phyloP scores from a whole-genome alignment of 768 basidiomycete species.

The Phylloporus scabripes region DNA sequence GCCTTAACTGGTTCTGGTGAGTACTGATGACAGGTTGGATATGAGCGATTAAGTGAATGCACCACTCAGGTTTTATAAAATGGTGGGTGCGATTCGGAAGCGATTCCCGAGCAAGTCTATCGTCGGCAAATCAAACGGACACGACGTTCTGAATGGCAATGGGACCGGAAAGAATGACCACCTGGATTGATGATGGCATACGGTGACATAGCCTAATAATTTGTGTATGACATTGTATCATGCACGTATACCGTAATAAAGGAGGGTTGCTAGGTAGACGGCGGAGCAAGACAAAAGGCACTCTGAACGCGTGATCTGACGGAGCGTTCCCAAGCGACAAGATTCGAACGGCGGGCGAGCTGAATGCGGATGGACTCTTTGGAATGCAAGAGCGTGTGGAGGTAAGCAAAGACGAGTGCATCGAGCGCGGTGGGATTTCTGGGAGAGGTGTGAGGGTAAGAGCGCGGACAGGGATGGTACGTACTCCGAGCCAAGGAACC shows the following conservation, averaged over 20 bases:
- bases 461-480: conserved; percentile 15
- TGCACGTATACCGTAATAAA: conserved; percentile 17
- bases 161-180: conserved; percentile 13
- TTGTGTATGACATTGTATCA: conserved; percentile 1
- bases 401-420: conserved; percentile 77
- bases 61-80: conserved; percentile 56
- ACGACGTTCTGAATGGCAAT: conserved; percentile 12
- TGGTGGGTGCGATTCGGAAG: conserved; percentile 60
- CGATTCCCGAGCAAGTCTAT: conserved; percentile 41
- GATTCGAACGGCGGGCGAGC: conserved; percentile 66
- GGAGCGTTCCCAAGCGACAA: conserved; percentile 73
- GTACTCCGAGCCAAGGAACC: conserved; percentile 76
- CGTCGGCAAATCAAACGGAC: conserved; percentile 10
- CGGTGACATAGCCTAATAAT: neutral
- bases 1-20: conserved; percentile 79
- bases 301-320: conserved; percentile 54
- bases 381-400: conserved; percentile 58
- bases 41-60: neutral
- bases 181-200: conserved; percentile 7
- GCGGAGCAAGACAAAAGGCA: conserved; percentile 36
- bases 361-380: conserved; percentile 46
- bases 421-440: conserved; percentile 78
- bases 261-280: conserved; percentile 3
- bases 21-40: conserved; percentile 14
- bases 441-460: conserved; percentile 6